Evolutionary conservation across 345 rosid genomes (phyloP), one percentile per base, ranked within the genome.

Genomic region (Gossypioides kirkii): DNA sequence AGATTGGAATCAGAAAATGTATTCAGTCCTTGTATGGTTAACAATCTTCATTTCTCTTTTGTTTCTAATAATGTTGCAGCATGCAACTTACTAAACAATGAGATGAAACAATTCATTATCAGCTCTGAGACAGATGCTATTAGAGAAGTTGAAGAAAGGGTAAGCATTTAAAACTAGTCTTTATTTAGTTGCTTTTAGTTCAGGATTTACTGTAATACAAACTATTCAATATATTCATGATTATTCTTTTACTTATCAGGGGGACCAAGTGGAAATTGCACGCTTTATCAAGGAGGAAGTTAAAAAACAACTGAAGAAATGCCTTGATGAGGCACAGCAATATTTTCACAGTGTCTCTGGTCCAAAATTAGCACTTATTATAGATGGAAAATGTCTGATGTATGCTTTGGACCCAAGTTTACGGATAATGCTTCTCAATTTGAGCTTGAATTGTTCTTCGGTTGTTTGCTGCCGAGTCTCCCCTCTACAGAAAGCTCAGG

Each of bases 401-500:
- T 84, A 96, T 78, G 99, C 98, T 43, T 79, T 96, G 79, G 99
- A 96, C 83, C 97, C 96, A 72, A 87, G 83, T 74, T 82, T 96
- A 75, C 93, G 98, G 18, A 92, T 86, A 70, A 88, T 80, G 81
- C 87, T 96, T 28, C 96, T 96, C 80, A 96, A 85, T 83, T 80
- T 96, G 85, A 91, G 99, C 88, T 80, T 96, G 87, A 96, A 93
- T 79, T 96, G 99, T 78, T 83, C 83, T 77, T 91, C 99, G 66
- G 99, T 96, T 72, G 97, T 93, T 78, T 96, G 99, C 85, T 96
- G 99, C 74, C 93, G 99, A 70, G 99, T 96, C 78, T 96, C 99
- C 78, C 99, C 99, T 49, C 79, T 96, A 69, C 99, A 96, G 86
- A 96, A 96, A 83, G 99, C 99, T 66, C 99, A 96, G 97, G 99